Conservation (phyloP, 1,139 yeast species). For the Geotrichum aggregatum region DNA sequence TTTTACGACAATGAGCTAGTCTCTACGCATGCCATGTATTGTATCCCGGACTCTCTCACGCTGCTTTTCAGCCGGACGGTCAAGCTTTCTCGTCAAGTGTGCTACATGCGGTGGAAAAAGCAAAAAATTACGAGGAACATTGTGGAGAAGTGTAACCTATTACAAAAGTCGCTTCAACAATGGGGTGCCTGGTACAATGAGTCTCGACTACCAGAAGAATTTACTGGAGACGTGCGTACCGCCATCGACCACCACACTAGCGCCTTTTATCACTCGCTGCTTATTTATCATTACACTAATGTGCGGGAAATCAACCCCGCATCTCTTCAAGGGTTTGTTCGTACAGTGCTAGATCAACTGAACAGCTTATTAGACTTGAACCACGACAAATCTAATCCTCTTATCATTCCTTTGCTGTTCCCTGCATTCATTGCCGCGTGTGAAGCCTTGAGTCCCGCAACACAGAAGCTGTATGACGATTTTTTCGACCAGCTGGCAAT, state of each 20-base stretch:
- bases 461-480: conserved; percentile 63
- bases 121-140: conserved; percentile 44
- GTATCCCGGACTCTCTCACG: conserved; percentile 77
- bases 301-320: conserved; percentile 53
- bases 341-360: conserved; percentile 58
- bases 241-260: conserved; percentile 78
- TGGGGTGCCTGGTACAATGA: conserved; percentile 52
- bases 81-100: conserved; percentile 57
- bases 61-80: conserved; percentile 48
- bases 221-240: conserved; percentile 43
- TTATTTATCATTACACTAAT: conserved; percentile 70
- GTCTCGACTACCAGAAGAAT: conserved; percentile 26
- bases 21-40: conserved; percentile 78
- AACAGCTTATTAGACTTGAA: conserved; percentile 56
- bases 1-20: conserved; percentile 42
- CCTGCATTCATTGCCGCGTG: conserved; percentile 89
- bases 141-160: conserved; percentile 44
- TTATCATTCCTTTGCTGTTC: conserved; percentile 78
- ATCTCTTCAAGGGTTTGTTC: conserved; percentile 57
- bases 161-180: conserved; percentile 50
- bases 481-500: conserved; percentile 82
- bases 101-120: conserved; percentile 44
- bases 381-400: conserved; percentile 49
- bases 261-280: conserved; percentile 71
- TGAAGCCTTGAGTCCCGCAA: conserved; percentile 56